Evolutionary conservation across 306 rosid genomes (phyloP).

Genomic region (Vigna nakashimae): DNA sequence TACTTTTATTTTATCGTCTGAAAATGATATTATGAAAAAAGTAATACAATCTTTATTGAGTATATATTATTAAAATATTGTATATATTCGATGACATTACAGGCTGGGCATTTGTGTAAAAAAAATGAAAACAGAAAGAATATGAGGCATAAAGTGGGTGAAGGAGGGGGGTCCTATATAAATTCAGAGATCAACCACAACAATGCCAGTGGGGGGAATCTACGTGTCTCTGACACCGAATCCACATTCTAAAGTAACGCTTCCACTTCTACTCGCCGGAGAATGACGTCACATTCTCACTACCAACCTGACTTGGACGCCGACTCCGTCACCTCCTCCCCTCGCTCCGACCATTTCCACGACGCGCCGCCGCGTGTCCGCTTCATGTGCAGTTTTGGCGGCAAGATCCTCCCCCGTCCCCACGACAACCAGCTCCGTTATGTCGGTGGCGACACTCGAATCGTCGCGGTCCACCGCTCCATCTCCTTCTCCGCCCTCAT

Average conservation of each 20-base stretch:
- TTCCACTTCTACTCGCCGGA: background rate
- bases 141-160: conserved; percentile 16
- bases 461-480: conserved; percentile 77
- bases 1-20: background rate
- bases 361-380: conserved; percentile 66
- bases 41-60: background rate
- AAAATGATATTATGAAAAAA: background rate
- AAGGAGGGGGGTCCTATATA: conserved; percentile 28
- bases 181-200: background rate
- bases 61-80: background rate
- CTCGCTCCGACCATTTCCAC: conserved; percentile 68
- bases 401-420: conserved; percentile 88
- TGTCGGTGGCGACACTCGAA: conserved; percentile 96
- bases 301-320: conserved; percentile 62
- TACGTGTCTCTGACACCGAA: conserved; percentile 31
- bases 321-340: conserved; percentile 81
- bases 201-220: conserved; percentile 26
- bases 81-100: background rate
- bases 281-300: conserved; percentile 66
- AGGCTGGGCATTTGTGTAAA: background rate
- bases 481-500: conserved; percentile 70
- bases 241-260: background rate
- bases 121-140: background rate
- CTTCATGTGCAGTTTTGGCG: conserved; percentile 99
- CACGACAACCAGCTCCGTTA: conserved; percentile 95